These are phyloP conservation scores for Rhizopogon salebrosus DNA, from an alignment of 768 basidiomycete species.

Conservation along the genomic window DNA sequence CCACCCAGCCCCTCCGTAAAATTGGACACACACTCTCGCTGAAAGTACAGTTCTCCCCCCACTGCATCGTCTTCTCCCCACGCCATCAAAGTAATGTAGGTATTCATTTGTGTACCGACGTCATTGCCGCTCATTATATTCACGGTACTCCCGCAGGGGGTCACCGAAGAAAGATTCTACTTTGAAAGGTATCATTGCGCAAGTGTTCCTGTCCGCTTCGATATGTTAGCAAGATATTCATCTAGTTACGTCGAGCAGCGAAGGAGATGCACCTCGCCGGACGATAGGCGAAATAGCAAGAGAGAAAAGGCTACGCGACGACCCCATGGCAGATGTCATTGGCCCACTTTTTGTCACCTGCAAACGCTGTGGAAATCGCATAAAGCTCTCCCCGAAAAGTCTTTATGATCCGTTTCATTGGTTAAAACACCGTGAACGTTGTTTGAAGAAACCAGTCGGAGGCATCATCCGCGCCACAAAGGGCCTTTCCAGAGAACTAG, in stretches of 20 bases:
- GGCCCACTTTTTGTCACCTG: conserved; percentile 50
- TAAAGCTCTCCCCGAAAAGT: conserved; percentile 67
- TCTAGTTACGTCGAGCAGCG: conserved; percentile 11
- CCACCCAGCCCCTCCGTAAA: background rate
- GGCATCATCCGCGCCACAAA: conserved; percentile 8
- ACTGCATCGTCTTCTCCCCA: background rate
- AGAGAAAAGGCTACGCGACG: conserved; percentile 47
- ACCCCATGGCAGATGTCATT: conserved; percentile 48
- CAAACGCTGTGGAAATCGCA: conserved; percentile 46
- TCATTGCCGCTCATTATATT: conserved; percentile 13
- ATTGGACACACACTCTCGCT: background rate
- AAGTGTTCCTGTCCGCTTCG: conserved; percentile 6
- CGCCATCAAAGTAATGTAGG: background rate
- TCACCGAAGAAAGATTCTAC: conserved; percentile 14
- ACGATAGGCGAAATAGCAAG: conserved; percentile 41
- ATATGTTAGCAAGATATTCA: conserved; percentile 4
- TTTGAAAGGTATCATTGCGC: conserved; percentile 20
- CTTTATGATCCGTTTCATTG: conserved; percentile 65
- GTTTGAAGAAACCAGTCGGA: conserved; percentile 41
- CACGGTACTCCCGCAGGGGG: conserved; percentile 19
- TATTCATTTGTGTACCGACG: background rate
- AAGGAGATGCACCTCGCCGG: conserved; percentile 24
- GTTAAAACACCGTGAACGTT: conserved; percentile 57
- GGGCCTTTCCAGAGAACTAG: conserved; percentile 19
- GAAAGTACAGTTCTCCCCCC: background rate